phyloP scores from a whole-genome alignment of 140 eudicot genomes.

The Anethum foeniculum region DNA sequence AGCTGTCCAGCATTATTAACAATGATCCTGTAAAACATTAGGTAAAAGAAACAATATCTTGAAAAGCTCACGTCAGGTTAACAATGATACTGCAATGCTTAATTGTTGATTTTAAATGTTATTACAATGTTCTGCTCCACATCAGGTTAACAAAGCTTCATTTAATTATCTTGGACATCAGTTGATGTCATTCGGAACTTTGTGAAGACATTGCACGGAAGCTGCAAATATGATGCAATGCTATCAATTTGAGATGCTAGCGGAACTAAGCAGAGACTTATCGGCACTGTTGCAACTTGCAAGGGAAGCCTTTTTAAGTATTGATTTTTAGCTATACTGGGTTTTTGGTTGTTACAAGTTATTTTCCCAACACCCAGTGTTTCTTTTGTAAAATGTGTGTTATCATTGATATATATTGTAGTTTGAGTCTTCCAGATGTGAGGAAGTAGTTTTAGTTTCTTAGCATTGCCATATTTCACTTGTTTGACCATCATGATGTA shows the following conservation, averaged over 20 bases:
- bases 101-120: neutral
- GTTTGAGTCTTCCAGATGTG: neutral
- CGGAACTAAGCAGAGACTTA: neutral
- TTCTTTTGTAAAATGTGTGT: neutral
- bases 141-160: neutral
- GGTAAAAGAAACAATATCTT: neutral
- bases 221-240: neutral
- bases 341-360: neutral
- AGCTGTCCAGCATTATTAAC: neutral
- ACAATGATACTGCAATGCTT: too few relatives aligned
- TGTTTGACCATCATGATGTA: neutral
- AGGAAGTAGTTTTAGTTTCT: constrained; percentile 3
- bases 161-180: neutral
- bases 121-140: neutral
- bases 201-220: neutral
- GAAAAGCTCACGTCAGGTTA: too few relatives aligned
- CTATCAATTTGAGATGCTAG: neutral
- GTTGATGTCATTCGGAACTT: neutral
- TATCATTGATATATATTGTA: neutral
- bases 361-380: neutral
- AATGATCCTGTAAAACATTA: neutral
- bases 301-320: neutral
- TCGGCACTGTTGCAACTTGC: neutral
- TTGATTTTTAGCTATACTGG: neutral
- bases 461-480: neutral